These are phyloP conservation scores for Pelargonium fulgidum DNA, from an alignment of 441 rosid species.

Conservation along the genomic window DNA sequence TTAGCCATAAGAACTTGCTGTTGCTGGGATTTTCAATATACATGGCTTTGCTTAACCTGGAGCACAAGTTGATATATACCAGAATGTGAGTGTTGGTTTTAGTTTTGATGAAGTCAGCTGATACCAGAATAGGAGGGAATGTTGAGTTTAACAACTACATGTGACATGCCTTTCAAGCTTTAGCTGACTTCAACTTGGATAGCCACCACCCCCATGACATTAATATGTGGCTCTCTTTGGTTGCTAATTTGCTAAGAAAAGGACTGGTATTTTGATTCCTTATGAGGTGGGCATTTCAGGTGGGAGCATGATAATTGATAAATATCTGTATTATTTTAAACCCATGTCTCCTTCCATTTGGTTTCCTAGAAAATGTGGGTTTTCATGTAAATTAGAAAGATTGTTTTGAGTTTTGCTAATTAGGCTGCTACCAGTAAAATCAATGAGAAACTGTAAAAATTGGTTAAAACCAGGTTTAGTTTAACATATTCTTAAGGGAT, in stretches of 20 bases:
- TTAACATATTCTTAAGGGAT: too few relatives aligned
- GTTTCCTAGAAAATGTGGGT: slow-evolving; percentile 5
- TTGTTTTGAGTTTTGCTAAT: background rate
- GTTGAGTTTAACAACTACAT: background rate
- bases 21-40: too few relatives aligned
- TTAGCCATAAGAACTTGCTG: too few relatives aligned
- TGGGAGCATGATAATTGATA: background rate
- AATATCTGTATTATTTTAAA: background rate
- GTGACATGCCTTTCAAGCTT: background rate
- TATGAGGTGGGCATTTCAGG: background rate
- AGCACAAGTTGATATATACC: background rate
- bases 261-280: background rate
- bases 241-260: background rate
- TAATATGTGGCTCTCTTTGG: background rate
- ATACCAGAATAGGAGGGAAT: background rate
- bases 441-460: too few relatives aligned
- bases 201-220: background rate
- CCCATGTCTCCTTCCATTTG: background rate
- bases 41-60: too few relatives aligned
- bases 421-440: too few relatives aligned
- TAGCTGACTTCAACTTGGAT: background rate
- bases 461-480: too few relatives aligned
- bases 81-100: background rate
- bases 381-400: background rate
- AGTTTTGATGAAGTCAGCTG: background rate